phyloP scores from a whole-genome alignment of 2,329 filamentous ascomycete species.

The Talaromyces amestolkiae region DNA sequence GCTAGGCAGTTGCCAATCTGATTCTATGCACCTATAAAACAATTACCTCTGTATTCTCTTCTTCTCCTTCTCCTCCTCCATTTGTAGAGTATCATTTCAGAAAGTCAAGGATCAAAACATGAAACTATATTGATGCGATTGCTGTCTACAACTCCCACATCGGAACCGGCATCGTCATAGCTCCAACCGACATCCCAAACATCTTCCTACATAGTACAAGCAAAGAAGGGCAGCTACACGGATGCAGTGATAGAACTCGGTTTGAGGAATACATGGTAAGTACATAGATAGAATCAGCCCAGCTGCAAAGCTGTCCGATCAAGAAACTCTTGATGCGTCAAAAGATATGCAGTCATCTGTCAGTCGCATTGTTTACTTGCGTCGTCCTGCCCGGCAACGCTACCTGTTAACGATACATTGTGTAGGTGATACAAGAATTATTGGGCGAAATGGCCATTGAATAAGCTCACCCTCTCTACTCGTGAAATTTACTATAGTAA shows the following conservation, averaged over 20 bases:
- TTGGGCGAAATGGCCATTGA: background rate
- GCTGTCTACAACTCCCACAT: background rate
- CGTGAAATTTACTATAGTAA: background rate
- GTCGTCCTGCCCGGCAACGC: conserved; percentile 2
- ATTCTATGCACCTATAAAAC: background rate
- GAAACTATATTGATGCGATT: background rate
- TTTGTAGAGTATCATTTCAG: background rate
- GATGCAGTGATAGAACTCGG: background rate
- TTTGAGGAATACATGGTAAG: background rate
- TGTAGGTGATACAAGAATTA: background rate
- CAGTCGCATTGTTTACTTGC: background rate
- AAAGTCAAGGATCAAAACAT: background rate
- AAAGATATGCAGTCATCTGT: background rate
- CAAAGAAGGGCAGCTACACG: background rate
- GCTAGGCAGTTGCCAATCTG: background rate
- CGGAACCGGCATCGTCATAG: background rate
- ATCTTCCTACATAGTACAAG: background rate
- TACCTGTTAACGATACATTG: background rate
- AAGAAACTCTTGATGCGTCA: background rate
- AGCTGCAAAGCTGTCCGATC: background rate
- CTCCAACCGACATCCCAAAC: background rate
- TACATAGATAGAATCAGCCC: background rate
- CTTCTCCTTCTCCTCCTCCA: too few relatives aligned
- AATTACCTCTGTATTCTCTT: background rate
- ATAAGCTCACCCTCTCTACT: background rate